Evolutionary conservation across 495 filamentous ascomycete genomes (phyloP).

Genomic region (Aspergillus nanangensis): DNA sequence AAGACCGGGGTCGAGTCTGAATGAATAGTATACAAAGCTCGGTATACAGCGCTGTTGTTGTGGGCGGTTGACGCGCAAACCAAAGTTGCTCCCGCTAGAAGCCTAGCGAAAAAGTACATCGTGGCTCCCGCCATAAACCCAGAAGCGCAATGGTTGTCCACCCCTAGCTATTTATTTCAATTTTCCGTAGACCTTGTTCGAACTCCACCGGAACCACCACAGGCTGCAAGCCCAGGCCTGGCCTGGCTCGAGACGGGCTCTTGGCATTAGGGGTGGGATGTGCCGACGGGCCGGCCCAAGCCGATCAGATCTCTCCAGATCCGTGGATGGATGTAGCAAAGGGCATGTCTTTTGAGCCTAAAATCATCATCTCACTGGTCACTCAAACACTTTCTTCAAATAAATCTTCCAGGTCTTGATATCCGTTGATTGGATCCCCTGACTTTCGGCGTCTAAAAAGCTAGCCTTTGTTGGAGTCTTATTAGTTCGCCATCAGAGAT

Average conservation of each 20-base stretch:
- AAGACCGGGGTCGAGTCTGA: not conserved
- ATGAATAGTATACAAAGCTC: not conserved
- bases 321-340: not conserved
- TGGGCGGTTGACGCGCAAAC: not conserved
- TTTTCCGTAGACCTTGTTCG: not conserved
- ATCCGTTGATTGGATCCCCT: not conserved
- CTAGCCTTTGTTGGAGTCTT: not conserved
- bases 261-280: not conserved
- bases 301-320: not conserved
- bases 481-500: not conserved
- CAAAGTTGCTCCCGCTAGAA: not conserved
- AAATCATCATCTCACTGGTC: not conserved
- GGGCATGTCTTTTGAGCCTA: not conserved
- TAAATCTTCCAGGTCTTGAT: not conserved
- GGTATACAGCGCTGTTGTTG: not conserved
- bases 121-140: not conserved
- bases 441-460: not conserved
- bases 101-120: not conserved
- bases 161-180: not conserved
- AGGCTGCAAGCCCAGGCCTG: not conserved
- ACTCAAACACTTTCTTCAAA: not conserved
- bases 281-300: not conserved
- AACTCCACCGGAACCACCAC: not conserved
- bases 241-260: not conserved
- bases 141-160: not conserved